phyloP scores from a whole-genome alignment of 345 rosid species.

The Linum lewisii region DNA sequence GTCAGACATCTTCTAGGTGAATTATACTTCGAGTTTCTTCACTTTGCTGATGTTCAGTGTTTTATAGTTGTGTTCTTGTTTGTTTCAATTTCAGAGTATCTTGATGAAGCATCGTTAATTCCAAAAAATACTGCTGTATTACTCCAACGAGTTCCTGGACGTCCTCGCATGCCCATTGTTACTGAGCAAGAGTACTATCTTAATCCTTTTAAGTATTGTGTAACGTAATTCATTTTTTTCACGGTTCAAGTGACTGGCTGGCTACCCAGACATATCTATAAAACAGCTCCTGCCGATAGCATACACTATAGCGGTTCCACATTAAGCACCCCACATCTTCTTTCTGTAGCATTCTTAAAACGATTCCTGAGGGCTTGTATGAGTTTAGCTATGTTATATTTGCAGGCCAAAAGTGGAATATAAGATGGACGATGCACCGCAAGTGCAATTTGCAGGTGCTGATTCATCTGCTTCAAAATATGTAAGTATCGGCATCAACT shows the following conservation, averaged over 20 bases:
- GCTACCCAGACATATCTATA: background rate
- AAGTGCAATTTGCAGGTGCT: constrained; percentile 37
- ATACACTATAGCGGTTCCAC: background rate
- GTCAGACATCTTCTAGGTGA: background rate
- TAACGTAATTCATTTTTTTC: constrained; percentile 13
- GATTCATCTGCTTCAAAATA: constrained; percentile 46
- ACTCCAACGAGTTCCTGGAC: constrained; percentile 96
- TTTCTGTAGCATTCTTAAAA: constrained; percentile 8
- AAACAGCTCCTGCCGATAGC: background rate
- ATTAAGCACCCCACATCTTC: background rate
- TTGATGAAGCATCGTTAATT: constrained; percentile 87
- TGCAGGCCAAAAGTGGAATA: constrained; percentile 60
- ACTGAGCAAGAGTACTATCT: constrained; percentile 72
- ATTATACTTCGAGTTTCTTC: constrained; percentile 11
- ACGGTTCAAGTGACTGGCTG: background rate
- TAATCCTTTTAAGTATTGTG: constrained; percentile 32
- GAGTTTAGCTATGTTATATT: constrained; percentile 21
- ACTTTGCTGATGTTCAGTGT: constrained; percentile 22
- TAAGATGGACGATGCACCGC: constrained; percentile 39
- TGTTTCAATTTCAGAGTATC: constrained; percentile 87
- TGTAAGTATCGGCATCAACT: constrained; percentile 35
- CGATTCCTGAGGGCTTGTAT: constrained; percentile 15
- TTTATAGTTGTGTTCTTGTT: constrained; percentile 36
- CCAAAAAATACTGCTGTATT: constrained; percentile 97
- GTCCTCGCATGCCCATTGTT: constrained; percentile 92